Percentiles rank a stretch among this genome's conserved stretches.
Conservation (phyloP, 495 filamentous ascomycete species). For the Pyronema domesticum region DNA sequence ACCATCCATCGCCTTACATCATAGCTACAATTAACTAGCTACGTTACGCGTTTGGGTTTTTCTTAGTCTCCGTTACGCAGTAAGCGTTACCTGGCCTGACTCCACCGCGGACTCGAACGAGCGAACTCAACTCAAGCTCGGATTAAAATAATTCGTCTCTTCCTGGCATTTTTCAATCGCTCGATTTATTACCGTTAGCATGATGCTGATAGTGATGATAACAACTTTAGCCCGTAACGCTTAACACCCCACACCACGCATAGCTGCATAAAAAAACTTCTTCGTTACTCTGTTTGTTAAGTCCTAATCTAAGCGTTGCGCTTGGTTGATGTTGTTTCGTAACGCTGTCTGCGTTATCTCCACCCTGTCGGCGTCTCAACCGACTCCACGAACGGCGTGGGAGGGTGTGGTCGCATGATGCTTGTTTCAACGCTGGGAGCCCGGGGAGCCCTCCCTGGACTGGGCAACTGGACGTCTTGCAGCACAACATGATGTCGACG, state of each 20-base stretch:
- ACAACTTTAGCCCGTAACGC: neutral
- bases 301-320: neutral
- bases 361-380: neutral
- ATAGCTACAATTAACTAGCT: too few species aligned
- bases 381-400: neutral
- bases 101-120: too few species aligned
- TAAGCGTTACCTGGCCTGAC: too few species aligned
- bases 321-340: neutral
- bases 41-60: too few species aligned
- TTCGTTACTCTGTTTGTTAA: neutral
- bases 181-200: neutral
- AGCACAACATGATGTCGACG: too few species aligned
- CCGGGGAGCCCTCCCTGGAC: too few species aligned
- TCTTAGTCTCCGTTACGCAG: too few species aligned
- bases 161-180: neutral
- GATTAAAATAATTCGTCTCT: neutral
- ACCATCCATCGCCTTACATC: too few species aligned
- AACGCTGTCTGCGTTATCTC: neutral
- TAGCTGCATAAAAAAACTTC: neutral
- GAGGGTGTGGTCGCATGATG: constrained; percentile 1
- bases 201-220: neutral
- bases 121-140: too few species aligned
- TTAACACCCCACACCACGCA: neutral
- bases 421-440: neutral
- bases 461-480: too few species aligned